Base-by-base conservation (phyloP, 1,139 yeast genomes). In the Spencermartinsiella ligniputridi region DNA sequence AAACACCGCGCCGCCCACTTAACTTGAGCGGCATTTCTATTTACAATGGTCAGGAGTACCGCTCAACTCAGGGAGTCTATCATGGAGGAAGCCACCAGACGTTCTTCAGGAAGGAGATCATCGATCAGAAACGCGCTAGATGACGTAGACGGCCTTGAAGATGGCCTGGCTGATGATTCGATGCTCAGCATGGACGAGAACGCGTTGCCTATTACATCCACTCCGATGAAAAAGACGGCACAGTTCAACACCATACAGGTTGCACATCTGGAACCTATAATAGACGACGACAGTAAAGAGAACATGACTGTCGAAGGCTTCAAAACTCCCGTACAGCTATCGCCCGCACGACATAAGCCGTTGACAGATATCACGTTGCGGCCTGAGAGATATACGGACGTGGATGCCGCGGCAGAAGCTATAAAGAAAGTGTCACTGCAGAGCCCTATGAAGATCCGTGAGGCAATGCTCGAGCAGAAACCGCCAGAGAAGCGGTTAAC, bases 401-500 rank as follows among this genome's bases (percentile, higher is more conserved):
- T 35, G 2, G 39, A 35, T 25, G 17, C 20, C 6, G 39, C 44
- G n/a, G 30, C 44, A 11, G 39, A 40, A 15, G 35, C 25, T 18
- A 37, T 37, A 2, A 37, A 27, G 18, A 17, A 27, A 17, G 39
- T 40, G n/a, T 40, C 44, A 8, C 27, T 35, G 17, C 24, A 35
- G n/a, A 5, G 15, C 35, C 16, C 35, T 35, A 13, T 27, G 32
- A 27, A 27, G 15, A 5, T 27, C 6, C 32, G 32, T 5, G 40
- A 40, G 11, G 35, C 36, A 12, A 30, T 45, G 3, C 40, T 41
- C 12, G 38, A 40, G 39, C 49, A 39, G 13, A 38, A 35, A 13
- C 43, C 45, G 17, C 54, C 54, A 9, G 48, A 48, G 30, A 57
- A 53, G 42, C 70, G 98, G 39, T 66, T 92, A 27, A 95, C 87